Evolutionary conservation across 495 filamentous ascomycete genomes (phyloP).

Genomic region (Annulohypoxylon moriforme): DNA sequence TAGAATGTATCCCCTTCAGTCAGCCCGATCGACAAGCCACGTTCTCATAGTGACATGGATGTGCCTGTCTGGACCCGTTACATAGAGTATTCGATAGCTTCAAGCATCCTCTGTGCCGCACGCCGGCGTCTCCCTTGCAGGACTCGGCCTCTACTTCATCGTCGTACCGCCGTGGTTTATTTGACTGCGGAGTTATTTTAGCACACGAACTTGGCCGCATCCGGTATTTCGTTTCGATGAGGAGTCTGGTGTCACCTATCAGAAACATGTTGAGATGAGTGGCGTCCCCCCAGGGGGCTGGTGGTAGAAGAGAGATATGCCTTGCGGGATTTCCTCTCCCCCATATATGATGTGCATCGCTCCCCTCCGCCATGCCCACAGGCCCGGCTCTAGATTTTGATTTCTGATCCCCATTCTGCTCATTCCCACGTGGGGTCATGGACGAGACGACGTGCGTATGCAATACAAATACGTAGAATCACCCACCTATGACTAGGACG

Average conservation of each 20-base stretch:
- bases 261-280: constrained; percentile 19
- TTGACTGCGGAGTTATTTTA: background rate
- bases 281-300: constrained; percentile 3
- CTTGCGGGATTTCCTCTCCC: background rate
- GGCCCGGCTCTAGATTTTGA: background rate
- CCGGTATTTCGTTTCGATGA: constrained; percentile 2
- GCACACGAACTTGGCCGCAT: background rate
- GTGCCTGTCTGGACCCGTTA: background rate
- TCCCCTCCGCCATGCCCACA: background rate
- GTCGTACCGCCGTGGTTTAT: background rate
- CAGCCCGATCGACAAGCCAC: constrained; percentile 3
- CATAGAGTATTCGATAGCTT: background rate
- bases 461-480: constrained; percentile 12
- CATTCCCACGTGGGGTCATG: constrained; percentile 8
- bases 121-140: constrained; percentile 1
- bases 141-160: background rate
- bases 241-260: constrained; percentile 14
- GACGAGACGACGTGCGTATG: background rate
- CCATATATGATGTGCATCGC: constrained; percentile 7
- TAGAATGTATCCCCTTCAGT: background rate
- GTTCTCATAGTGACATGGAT: background rate
- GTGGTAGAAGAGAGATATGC: background rate
- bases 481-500: constrained; percentile 10
- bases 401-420: background rate
- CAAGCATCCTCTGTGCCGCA: background rate